These are phyloP conservation scores for Cladosporium sp. DNA, from an alignment of 2,329 filamentous ascomycete species.

Conservation along the genomic window DNA sequence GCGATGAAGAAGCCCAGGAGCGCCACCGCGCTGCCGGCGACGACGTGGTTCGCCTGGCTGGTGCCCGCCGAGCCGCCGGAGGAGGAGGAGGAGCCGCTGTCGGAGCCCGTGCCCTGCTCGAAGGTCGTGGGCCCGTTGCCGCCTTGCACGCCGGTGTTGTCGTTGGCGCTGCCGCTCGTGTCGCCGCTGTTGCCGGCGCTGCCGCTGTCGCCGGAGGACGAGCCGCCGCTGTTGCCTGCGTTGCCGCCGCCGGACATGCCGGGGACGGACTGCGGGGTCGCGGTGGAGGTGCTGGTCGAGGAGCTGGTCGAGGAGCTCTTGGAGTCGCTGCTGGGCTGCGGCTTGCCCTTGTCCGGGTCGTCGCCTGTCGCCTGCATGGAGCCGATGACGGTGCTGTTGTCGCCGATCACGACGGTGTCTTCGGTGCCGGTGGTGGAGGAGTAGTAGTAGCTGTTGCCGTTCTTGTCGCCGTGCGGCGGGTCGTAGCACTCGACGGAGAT, in stretches of 20 bases:
- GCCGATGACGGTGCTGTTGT: slow-evolving; percentile 68
- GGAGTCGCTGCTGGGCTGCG: slow-evolving; percentile 19
- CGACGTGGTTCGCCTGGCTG: slow-evolving; percentile 26
- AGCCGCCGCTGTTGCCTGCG: slow-evolving; percentile 16
- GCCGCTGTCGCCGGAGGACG: slow-evolving; percentile 25
- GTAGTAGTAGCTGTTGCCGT: slow-evolving; percentile 63
- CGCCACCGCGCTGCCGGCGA: slow-evolving; percentile 32
- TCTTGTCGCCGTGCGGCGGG: slow-evolving; percentile 62
- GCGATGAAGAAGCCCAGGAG: slow-evolving; percentile 33
- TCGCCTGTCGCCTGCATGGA: slow-evolving; percentile 77
- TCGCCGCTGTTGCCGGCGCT: slow-evolving; percentile 17
- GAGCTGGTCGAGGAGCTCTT: slow-evolving; percentile 20
- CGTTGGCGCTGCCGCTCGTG: slow-evolving; percentile 15
- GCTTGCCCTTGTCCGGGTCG: slow-evolving; percentile 46
- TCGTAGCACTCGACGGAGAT: slow-evolving; percentile 84
- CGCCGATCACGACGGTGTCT: slow-evolving; percentile 66
- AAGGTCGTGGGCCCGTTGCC: slow-evolving; percentile 20
- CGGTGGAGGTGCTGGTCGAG: slow-evolving; percentile 19
- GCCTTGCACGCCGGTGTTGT: slow-evolving; percentile 16
- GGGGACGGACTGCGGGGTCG: slow-evolving; percentile 45
- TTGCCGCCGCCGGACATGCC: slow-evolving; percentile 44
- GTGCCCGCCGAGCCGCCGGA: slow-evolving; percentile 14
- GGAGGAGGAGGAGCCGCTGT: slow-evolving; percentile 18
- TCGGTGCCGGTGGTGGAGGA: slow-evolving; percentile 61
- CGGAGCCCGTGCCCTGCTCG: slow-evolving; percentile 20